Evolutionary conservation across 2,329 filamentous ascomycete species (phyloP), one percentile per base, ranked within the genome.

Genomic region (Sclerotinia subarctica): DNA sequence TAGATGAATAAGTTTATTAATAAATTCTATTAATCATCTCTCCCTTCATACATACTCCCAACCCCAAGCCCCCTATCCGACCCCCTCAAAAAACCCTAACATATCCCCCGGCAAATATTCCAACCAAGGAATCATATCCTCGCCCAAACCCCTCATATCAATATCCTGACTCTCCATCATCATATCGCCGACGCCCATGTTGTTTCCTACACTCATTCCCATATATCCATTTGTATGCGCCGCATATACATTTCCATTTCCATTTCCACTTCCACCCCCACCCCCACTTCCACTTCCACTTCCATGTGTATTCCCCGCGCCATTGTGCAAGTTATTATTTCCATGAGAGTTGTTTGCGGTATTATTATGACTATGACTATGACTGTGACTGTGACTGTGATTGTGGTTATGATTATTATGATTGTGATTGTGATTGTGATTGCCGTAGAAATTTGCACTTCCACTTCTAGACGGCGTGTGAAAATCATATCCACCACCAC

Each of bases 91-190:
- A 65, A 87, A 83, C 44, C 82, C 83, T 51, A 90, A 74, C 69
- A 91, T 83, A 74, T 91, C 88, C 32, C 84, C 84, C 0, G 90
- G 89, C 8, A 93, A 80, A 69, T 91, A 91, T 73, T 92, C 90
- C 15, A 93, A 80, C 89, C 90, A 94, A 0, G 88, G 87, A 82
- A 90, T 86, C 78, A 92, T 85, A 54, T 92, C 89, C 21, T 87
- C 85, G 1, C 87, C 88, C 24, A 93, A 79, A 5, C 86, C 81
- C 32, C 85, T 86, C 82, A 94, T 90, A 71, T 94, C 90, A 46
- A 94, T 87, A 71, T 94, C 90, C 71, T 92, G 90, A 69, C 87
- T 90, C 76, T 92, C 88, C 72, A 94, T 91, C 70, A 90, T 88
- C 79, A 93, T 89, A 71, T 80, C 52, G 0, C 79, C 58, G 76